These are phyloP conservation scores for Pelargonium fulgidum DNA, from an alignment of 441 rosid species.

Conservation along the genomic window DNA sequence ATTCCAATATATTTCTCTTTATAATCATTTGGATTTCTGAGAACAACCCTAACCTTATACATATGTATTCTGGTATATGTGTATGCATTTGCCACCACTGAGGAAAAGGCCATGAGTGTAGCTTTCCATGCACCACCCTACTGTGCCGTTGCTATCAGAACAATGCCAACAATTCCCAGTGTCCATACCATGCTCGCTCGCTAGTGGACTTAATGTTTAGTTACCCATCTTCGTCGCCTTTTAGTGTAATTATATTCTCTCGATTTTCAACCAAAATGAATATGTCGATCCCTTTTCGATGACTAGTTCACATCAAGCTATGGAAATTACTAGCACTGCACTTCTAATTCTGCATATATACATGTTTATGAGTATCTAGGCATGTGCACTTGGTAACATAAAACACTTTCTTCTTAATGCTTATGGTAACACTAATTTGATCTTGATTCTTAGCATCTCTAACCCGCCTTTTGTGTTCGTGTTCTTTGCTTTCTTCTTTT, in stretches of 20 bases:
- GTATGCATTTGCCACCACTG: neutral
- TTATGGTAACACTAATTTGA: too few relatives aligned
- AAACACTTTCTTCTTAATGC: neutral
- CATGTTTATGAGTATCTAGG: neutral
- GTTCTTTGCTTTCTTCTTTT: too few relatives aligned
- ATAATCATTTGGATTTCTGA: neutral
- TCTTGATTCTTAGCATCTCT: too few relatives aligned
- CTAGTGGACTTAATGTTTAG: neutral
- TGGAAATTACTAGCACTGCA: neutral
- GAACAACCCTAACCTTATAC: neutral
- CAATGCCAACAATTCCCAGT: neutral
- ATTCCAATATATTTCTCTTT: neutral
- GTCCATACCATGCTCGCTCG: neutral
- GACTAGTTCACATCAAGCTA: neutral
- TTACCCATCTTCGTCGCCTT: neutral
- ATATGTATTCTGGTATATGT: neutral
- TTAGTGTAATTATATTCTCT: neutral
- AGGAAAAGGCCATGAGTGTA: neutral
- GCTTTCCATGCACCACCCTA: neutral
- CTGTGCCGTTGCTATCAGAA: slow-evolving; percentile 7
- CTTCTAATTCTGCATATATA: neutral
- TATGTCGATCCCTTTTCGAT: neutral
- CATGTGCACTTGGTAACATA: neutral
- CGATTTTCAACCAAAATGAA: neutral
- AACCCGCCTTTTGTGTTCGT: too few relatives aligned